phyloP scores from a whole-genome alignment of 2,329 filamentous ascomycete genomes.

The Grosmannia serpens region DNA sequence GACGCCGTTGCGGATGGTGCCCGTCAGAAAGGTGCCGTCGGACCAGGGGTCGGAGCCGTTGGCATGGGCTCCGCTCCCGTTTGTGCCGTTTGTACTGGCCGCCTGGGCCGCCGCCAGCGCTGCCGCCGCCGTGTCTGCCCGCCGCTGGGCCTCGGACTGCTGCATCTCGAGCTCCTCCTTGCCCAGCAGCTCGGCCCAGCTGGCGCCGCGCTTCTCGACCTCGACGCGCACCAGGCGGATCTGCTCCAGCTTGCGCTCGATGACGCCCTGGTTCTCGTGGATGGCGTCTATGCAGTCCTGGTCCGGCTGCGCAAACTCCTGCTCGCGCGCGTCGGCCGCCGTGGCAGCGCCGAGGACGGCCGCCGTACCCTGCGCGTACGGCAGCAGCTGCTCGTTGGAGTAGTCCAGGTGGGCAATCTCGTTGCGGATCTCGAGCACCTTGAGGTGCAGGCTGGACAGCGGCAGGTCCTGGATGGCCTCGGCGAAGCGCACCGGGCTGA shows the following conservation, averaged over 20 bases:
- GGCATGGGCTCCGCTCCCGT: background rate
- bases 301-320: slow-evolving; percentile 34
- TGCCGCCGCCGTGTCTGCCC: background rate
- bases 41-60: slow-evolving; percentile 33
- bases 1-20: slow-evolving; percentile 40
- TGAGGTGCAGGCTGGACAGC: slow-evolving; percentile 55
- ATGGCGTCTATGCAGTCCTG: slow-evolving; percentile 65
- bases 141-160: slow-evolving; percentile 4
- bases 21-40: slow-evolving; percentile 53
- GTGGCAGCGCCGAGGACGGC: slow-evolving; percentile 18
- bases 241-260: slow-evolving; percentile 55
- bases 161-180: slow-evolving; percentile 25
- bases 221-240: slow-evolving; percentile 53
- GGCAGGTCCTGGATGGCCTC: slow-evolving; percentile 57
- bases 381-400: slow-evolving; percentile 61
- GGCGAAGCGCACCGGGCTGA: slow-evolving; percentile 51
- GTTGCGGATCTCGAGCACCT: slow-evolving; percentile 66
- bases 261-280: slow-evolving; percentile 57
- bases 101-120: slow-evolving; percentile 1
- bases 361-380: slow-evolving; percentile 46
- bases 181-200: slow-evolving; percentile 45
- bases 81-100: background rate
- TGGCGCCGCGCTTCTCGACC: slow-evolving; percentile 45
- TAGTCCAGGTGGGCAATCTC: slow-evolving; percentile 61
- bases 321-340: slow-evolving; percentile 15